A percentile compares a stretch with the other conserved stretches of the same genome.
phyloP scores from a whole-genome alignment of 495 filamentous ascomycete species.

The Lepraria neglecta region DNA sequence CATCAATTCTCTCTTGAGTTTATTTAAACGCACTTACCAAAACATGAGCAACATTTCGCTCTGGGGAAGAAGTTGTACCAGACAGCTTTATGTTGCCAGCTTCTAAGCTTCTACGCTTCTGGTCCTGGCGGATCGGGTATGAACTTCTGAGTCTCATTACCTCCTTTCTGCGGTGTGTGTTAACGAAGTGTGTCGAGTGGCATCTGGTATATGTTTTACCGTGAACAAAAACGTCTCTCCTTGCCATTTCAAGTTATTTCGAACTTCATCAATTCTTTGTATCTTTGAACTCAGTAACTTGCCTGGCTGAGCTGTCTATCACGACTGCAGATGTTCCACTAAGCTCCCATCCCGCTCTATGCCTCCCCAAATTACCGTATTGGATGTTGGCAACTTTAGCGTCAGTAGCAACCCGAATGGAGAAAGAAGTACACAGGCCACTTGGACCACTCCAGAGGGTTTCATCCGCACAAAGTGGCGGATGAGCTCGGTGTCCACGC shows the following conservation, averaged over 20 bases:
- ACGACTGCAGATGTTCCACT: neutral
- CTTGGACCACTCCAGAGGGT: no score
- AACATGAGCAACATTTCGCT: neutral
- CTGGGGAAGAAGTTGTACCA: neutral
- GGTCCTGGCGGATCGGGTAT: neutral
- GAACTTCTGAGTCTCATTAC: no score
- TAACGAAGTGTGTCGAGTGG: neutral
- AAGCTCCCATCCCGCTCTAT: no score
- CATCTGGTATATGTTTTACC: neutral
- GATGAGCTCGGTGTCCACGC: no score
- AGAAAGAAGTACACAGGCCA: no score
- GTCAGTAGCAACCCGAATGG: no score
- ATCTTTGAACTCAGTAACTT: neutral
- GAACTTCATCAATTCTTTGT: neutral
- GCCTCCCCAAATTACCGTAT: no score
- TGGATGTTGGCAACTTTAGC: no score
- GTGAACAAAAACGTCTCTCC: neutral
- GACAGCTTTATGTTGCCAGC: neutral
- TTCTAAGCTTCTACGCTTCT: neutral
- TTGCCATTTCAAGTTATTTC: neutral
- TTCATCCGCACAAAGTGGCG: no score
- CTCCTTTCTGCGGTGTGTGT: no score
- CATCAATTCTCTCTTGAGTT: neutral
- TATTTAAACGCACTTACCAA: neutral
- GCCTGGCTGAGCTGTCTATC: constrained; percentile 3